phyloP scores from a whole-genome alignment of 345 rosid genomes.

The Aquilaria malaccensis region DNA sequence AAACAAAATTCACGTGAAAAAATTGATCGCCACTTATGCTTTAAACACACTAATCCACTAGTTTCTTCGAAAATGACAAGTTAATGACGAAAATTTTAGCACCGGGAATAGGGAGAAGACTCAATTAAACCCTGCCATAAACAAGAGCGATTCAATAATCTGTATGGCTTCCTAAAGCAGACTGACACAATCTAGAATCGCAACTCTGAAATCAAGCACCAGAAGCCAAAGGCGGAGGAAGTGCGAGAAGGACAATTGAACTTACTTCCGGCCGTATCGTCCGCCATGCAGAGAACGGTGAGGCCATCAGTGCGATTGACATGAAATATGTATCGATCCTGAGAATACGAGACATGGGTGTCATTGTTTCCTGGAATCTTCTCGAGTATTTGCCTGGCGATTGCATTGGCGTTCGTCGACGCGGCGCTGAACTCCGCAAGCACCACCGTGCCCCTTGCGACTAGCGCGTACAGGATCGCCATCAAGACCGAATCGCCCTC shows the following conservation, averaged over 20 bases:
- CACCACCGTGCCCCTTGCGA: conserved; percentile 84
- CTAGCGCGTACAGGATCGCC: conserved; percentile 89
- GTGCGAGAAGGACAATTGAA: background rate
- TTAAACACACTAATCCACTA: no score
- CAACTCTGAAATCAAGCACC: background rate
- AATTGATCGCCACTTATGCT: no score
- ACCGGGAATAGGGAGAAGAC: background rate
- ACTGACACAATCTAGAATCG: background rate
- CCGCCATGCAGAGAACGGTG: conserved; percentile 97
- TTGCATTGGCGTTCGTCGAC: conserved; percentile 71
- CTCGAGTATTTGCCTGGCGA: conserved; percentile 78
- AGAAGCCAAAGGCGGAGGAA: background rate
- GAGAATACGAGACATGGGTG: conserved; percentile 83
- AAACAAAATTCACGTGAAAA: no score
- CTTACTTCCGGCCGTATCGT: conserved; percentile 85
- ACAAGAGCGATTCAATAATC: background rate
- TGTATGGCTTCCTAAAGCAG: background rate
- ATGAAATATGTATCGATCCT: conserved; percentile 88
- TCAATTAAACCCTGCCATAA: background rate
- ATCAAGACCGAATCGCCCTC: conserved; percentile 16
- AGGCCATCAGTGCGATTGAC: conserved; percentile 97
- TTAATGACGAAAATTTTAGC: background rate
- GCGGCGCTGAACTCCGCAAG: conserved; percentile 81
- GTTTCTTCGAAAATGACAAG: background rate
- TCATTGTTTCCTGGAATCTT: conserved; percentile 70